Evolutionary conservation across 169 alveolate species (phyloP), one percentile per base, ranked within the genome.

Genomic region (Eimeria falciformis): DNA sequence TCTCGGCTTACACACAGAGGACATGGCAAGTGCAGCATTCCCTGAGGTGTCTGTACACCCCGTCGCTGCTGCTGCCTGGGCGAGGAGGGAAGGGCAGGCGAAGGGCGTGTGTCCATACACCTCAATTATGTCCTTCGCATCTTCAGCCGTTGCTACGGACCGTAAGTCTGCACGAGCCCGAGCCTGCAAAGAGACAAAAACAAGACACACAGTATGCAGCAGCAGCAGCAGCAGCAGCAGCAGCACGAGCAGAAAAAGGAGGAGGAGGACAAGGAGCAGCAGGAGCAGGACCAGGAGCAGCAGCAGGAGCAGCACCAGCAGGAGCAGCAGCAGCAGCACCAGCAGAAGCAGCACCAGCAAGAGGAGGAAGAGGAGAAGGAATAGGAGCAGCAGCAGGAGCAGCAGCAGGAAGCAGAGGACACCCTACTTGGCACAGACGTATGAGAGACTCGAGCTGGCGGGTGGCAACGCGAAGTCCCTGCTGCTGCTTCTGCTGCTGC

Each of bases 381-480:
- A 14, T 14, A 50, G 58, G 21, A 50, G 58, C 58, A 7, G 14
- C 58, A 50, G 58, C 58, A 50, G 58, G 21, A 50, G 58, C 58
- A 50, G 58, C 58, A 9, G 58, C 58, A 50, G 58, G 58, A 14
- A 7, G 58, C 58, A 14, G 21, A 50, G 21, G 14, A 14, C 58
- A 50, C 7, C 58, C 58, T 9, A 62, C 91, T 56, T 81, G 71
- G 55, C 50, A 37, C 21, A 56, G 66, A 23, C 91, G 91, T 43
- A 62, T 62, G 5, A 58, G 78, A 40, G 91, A 29, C 78, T 56
- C 91, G 65, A 62, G 91, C 78, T 58, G 91, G 25, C 81, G 91
- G 27, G 73, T 37, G n/a, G 79, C 78, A 46, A 56, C 91, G 23
- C 62, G 91, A 4, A 62, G 79, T 1, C 79, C 47, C 81, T 58